Base-by-base conservation (phyloP, 108 stramenopile species). In the Nitzschia inconspicua region DNA sequence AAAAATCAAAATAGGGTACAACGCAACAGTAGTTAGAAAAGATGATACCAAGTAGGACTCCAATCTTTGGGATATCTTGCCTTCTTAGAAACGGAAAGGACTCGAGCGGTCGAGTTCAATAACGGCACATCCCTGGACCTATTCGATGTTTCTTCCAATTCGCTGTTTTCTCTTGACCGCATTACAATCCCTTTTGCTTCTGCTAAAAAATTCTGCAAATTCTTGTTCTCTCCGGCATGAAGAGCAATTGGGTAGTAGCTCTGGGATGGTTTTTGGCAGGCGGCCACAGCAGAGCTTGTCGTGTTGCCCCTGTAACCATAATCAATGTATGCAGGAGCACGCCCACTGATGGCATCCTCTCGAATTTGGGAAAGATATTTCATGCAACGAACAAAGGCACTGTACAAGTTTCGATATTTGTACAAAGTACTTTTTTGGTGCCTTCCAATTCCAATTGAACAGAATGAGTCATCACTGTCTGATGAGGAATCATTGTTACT, bases 361-460 rank as follows among this genome's bases (percentile, higher is more conserved):
- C 57, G 66, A 32, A 60, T 68, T 50, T 60, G 66, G 2, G 66
- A 72, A 44, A 89, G 62, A 44, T 93, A 93, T 47, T 73, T 81
- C 77, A 93, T 82, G 69, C 91, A 93, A 18, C 78, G 65, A 31
- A 93, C 77, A 62, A 87, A 93, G 36, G 85, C 83, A 32, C 85
- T 78, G 57, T 89, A 93, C 56, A 93, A 54, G 36, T 86, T 61
- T 23, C 87, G 74, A 49, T 78, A 86, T 40, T 72, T 73, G 10
- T 86, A 86, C 30, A 86, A 34, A 27, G 3, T n/a, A n/a, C 10
- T 34, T 30, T 16, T 4, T 44, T 35, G 42, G 25, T 14, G 13
- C 41, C 44, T 73, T 39, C 31, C 20, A 24, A n/a, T 25, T 30
- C 47, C 53, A 5, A 58, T 10, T 16, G 60, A 20, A 19, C 20